Base-by-base conservation (phyloP, 495 filamentous ascomycete genomes). In the Xylaria intraflava region DNA sequence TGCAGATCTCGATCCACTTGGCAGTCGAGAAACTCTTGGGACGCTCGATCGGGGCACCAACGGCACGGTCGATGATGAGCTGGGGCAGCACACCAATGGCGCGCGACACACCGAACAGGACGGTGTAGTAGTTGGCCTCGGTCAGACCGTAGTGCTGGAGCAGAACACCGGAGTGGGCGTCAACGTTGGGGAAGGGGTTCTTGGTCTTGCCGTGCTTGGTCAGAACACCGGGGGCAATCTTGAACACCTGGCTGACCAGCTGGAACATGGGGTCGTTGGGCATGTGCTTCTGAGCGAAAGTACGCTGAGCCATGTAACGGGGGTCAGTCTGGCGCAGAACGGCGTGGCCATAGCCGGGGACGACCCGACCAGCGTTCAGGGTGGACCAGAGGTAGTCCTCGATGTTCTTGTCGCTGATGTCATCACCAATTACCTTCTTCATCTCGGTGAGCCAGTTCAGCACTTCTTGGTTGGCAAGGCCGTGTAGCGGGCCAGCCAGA, bases 121-220 rank as follows among this genome's bases (percentile, higher is more conserved):
- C 93, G 53, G 93, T 98, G 85, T 98, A 98, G 85, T 93, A 98
- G 85, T 85, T 96, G 71, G 93, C 86, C 81, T 98, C 92, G 55
- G 87, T 97, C 71, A 98, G 79, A 63, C 93, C 93, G 74, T 98
- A 98, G 83, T 98, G 95, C 78, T 98, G 94, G 50, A 98, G 87
- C 59, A 98, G 89, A 60, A 97, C 93, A 79, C 93, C 93, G 36
- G 89, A 95, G 86, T 98, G 93, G 55, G 75, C 74, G 55, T 73
- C 71, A 49, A 77, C 68, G 62, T 72, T 72, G 56, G 63, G 62
- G 62, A 49, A 71, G 41, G 71, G 64, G 85, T 94, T 93, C 86
- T 94, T 94, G 74, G 90, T 95, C 88, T 98, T 98, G 75, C 93
- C 93, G 78, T 98, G 93, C 81, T 97, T 92, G 55, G 94, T 97